A percentile compares a stretch with the other conserved stretches of the same genome.
Conservation (phyloP, 495 filamentous ascomycete genomes). For the Hypoxylon subgilvum region DNA sequence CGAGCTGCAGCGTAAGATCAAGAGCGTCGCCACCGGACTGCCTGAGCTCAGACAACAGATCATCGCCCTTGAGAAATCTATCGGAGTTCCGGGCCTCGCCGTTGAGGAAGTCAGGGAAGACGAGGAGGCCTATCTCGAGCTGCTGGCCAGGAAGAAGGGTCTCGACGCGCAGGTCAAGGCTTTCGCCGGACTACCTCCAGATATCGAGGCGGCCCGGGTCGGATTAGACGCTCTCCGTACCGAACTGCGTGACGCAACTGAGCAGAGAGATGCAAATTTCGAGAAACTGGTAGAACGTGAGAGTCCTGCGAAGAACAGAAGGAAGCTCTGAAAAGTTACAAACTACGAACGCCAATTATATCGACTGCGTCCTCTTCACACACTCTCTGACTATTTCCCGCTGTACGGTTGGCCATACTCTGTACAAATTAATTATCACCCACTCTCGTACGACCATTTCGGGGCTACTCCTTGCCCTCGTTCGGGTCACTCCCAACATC, state of each 20-base stretch:
- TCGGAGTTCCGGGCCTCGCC: slow-evolving; percentile 38
- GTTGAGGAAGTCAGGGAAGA: slow-evolving; percentile 57
- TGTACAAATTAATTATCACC: slow-evolving; percentile 18
- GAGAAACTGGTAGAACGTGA: slow-evolving; percentile 64
- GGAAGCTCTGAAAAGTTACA: slow-evolving; percentile 10
- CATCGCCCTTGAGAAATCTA: slow-evolving; percentile 38
- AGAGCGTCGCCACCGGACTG: slow-evolving; percentile 63
- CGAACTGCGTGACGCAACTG: slow-evolving; percentile 64
- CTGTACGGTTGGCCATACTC: slow-evolving; percentile 13
- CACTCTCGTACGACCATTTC: neutral
- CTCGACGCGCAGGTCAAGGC: slow-evolving; percentile 63
- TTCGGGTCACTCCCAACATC: neutral
- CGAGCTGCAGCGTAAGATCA: slow-evolving; percentile 67
- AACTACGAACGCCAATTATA: slow-evolving; percentile 17
- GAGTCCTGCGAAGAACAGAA: slow-evolving; percentile 51
- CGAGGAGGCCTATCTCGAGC: slow-evolving; percentile 58
- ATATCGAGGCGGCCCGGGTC: slow-evolving; percentile 67
- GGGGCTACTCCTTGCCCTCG: no score
- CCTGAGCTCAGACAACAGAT: slow-evolving; percentile 57
- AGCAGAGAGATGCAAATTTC: slow-evolving; percentile 71
- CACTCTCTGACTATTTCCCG: slow-evolving; percentile 30
- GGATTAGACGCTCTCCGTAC: slow-evolving; percentile 68
- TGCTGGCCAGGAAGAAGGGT: slow-evolving; percentile 58
- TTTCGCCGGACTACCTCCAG: slow-evolving; percentile 73
- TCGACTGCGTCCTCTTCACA: slow-evolving; percentile 20